Percentiles rank a stretch among this genome's conserved stretches.
Conservation (phyloP, 768 basidiomycete genomes). For the Boletus fagicola region DNA sequence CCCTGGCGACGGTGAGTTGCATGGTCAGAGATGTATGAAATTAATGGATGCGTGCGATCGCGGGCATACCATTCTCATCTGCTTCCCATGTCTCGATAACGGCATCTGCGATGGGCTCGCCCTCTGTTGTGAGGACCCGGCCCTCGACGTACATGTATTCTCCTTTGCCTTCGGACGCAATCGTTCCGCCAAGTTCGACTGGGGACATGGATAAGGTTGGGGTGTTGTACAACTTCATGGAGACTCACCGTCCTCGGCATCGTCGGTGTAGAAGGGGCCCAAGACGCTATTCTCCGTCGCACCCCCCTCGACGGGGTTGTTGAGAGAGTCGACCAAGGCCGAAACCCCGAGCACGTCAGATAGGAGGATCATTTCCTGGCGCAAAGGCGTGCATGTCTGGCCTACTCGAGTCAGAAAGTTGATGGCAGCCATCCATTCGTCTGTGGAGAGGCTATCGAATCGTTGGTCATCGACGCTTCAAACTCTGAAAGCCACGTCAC, state of each 20-base stretch:
- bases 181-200: conserved; percentile 71
- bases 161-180: conserved; percentile 86
- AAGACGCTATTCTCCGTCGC: conserved; percentile 77
- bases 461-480: not conserved
- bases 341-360: conserved; percentile 81
- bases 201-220: not conserved
- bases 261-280: conserved; percentile 81
- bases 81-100: conserved; percentile 85
- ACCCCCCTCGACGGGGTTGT: conserved; percentile 59
- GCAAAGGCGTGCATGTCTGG: conserved; percentile 66
- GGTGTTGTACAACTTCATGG: not conserved
- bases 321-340: conserved; percentile 69
- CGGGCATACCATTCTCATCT: conserved; percentile 53
- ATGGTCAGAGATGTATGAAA: conserved; percentile 7
- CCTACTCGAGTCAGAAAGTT: conserved; percentile 76
- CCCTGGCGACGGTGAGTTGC: conserved; percentile 8
- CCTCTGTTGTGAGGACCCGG: conserved; percentile 53
- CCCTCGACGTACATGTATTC: conserved; percentile 83
- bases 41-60: conserved; percentile 26
- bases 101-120: conserved; percentile 63
- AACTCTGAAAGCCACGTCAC: conserved; percentile 9
- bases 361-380: conserved; percentile 82
- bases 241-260: conserved; percentile 64
- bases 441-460: conserved; percentile 56
- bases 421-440: conserved; percentile 84